These are phyloP conservation scores for Pulveroboletus sp. DNA, from an alignment of 1,284 basidiomycete species.

Conservation along the genomic window DNA sequence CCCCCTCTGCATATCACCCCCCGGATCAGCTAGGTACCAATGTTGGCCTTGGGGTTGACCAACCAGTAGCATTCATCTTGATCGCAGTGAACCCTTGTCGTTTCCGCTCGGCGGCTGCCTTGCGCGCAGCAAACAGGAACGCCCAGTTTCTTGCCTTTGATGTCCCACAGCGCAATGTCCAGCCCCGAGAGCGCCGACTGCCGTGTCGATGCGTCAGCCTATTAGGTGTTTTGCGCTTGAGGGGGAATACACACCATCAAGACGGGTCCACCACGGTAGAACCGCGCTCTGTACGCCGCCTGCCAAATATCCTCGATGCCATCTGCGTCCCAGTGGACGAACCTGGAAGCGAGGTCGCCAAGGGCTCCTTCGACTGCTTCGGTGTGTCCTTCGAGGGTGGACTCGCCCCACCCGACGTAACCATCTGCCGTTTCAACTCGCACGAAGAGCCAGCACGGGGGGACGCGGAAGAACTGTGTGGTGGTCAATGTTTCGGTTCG, in stretches of 20 bases:
- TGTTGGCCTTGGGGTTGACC: not conserved
- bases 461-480: slow-evolving; percentile 65
- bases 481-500: no score
- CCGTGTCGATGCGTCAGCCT: not conserved
- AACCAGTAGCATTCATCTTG: slow-evolving; percentile 75
- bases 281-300: slow-evolving; percentile 63
- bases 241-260: slow-evolving; percentile 53
- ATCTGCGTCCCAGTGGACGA: no score
- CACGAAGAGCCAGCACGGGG: slow-evolving; percentile 80
- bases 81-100: slow-evolving; percentile 75
- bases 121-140: slow-evolving; percentile 69
- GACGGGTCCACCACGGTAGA: slow-evolving; percentile 79
- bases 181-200: slow-evolving; percentile 55
- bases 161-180: slow-evolving; percentile 67
- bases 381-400: no score
- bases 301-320: slow-evolving; percentile 75
- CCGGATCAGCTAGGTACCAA: not conserved
- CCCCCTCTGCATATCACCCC: slow-evolving; percentile 38
- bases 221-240: not conserved
- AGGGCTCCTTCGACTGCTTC: slow-evolving; percentile 75
- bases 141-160: slow-evolving; percentile 77
- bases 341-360: slow-evolving; percentile 60
- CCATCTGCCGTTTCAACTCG: slow-evolving; percentile 69
- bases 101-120: slow-evolving; percentile 62
- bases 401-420: slow-evolving; percentile 72